A percentile compares a stretch with the other conserved stretches of the same genome.
Conservation (phyloP, 257 asterid species). For the Lycium ferocissimum region DNA sequence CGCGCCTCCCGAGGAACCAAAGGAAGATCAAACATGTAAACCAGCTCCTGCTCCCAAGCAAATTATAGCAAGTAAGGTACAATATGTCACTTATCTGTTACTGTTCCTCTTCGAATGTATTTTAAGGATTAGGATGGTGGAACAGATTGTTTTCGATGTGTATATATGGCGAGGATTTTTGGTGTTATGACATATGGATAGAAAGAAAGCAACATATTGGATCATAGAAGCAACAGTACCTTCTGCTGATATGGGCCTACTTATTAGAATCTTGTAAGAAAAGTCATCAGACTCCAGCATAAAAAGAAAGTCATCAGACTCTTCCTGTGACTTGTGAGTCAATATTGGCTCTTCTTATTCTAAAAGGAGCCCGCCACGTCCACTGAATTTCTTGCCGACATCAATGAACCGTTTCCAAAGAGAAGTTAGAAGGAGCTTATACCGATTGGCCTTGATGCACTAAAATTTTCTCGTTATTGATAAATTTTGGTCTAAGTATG, state of each 20-base stretch:
- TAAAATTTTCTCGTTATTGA: not conserved
- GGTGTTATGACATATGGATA: no score
- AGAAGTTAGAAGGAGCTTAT: not conserved
- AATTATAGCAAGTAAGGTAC: constrained; percentile 91
- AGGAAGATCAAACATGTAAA: constrained; percentile 72
- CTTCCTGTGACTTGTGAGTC: not conserved
- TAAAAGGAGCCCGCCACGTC: not conserved
- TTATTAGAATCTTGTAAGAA: not conserved
- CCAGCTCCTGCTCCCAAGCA: constrained; percentile 93
- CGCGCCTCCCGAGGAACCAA: constrained; percentile 56
- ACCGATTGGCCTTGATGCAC: not conserved
- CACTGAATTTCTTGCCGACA: not conserved
- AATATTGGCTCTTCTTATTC: no score
- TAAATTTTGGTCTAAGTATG: not conserved
- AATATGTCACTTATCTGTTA: not conserved
- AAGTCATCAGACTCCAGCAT: constrained; percentile 57
- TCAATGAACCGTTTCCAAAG: no score
- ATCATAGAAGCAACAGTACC: not conserved
- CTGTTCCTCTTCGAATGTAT: not conserved
- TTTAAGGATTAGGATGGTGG: not conserved
- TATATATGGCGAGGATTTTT: no score
- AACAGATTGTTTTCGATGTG: no score
- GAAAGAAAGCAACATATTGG: not conserved
- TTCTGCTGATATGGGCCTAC: no score
- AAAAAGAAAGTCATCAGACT: not conserved